These are phyloP conservation scores for Dendrobium catenatum DNA, from an alignment of 106 monocot genomes.

Conservation along the genomic window DNA sequence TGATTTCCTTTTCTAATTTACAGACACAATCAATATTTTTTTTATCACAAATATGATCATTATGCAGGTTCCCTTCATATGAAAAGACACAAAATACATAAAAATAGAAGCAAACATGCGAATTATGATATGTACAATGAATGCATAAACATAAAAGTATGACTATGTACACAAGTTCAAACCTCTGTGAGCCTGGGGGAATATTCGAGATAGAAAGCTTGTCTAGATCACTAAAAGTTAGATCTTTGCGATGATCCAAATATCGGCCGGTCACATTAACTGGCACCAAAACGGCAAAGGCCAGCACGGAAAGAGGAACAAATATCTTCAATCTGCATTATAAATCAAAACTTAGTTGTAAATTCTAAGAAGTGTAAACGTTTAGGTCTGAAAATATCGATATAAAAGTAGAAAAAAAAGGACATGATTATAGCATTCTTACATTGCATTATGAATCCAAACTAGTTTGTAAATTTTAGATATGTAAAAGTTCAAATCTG, in stretches of 20 bases:
- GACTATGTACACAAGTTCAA: neutral
- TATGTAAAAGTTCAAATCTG: neutral
- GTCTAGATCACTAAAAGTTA: conserved; percentile 69
- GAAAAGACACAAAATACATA: neutral
- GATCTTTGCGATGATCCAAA: conserved; percentile 28
- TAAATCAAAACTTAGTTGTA: neutral
- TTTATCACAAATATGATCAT: neutral
- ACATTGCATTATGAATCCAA: neutral
- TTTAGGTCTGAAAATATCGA: neutral
- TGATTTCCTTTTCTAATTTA: neutral
- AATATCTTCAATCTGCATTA: conserved; percentile 79
- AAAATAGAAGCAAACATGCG: neutral
- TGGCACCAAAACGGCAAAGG: conserved; percentile 58
- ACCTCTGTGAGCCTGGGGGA: conserved; percentile 58
- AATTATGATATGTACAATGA: neutral
- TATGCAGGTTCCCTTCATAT: neutral
- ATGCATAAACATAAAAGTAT: neutral
- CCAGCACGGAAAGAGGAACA: conserved; percentile 55
- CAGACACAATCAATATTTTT: neutral
- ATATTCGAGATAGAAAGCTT: conserved; percentile 94
- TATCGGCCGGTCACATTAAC: conserved; percentile 67
- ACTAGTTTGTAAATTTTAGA: neutral
- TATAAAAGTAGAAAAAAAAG: neutral
- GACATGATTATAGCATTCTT: neutral
- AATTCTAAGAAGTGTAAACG: neutral